Evolutionary conservation across 1,284 basidiomycete species (phyloP).

Genomic region (Pseudozyma thailandica): DNA sequence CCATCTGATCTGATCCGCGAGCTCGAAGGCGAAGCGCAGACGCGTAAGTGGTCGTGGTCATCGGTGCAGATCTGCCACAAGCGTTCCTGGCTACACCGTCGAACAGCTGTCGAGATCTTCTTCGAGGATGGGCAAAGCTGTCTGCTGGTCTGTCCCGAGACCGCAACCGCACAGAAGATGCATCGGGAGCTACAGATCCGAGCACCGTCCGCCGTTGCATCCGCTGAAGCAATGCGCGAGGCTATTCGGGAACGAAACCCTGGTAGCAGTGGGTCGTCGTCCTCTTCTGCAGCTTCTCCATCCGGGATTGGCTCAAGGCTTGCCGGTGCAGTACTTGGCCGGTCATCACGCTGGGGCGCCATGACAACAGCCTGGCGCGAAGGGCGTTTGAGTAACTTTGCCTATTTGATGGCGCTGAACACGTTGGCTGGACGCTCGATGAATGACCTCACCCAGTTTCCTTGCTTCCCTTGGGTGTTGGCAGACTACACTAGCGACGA

Average conservation of each 20-base stretch:
- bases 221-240: constrained; percentile 48
- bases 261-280: constrained; percentile 5
- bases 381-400: constrained; percentile 65
- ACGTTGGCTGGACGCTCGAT: constrained; percentile 66
- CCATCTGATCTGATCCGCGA: constrained; percentile 68
- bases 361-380: constrained; percentile 64
- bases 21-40: constrained; percentile 41
- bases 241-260: constrained; percentile 40
- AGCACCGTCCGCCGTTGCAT: constrained; percentile 48
- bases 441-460: constrained; percentile 88
- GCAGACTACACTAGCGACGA: constrained; percentile 82
- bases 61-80: constrained; percentile 40
- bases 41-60: constrained; percentile 60
- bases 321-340: constrained; percentile 54
- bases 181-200: constrained; percentile 48
- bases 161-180: constrained; percentile 46
- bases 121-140: constrained; percentile 67
- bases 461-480: constrained; percentile 90
- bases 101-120: constrained; percentile 65
- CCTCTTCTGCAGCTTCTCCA: constrained; percentile 9
- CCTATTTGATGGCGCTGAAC: constrained; percentile 67
- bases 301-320: constrained; percentile 47
- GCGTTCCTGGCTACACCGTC: constrained; percentile 61
- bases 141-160: constrained; percentile 61
- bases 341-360: constrained; percentile 43